Evolutionary conservation across 345 rosid species (phyloP), one percentile per base, ranked within the genome.

Genomic region (Barbarea vulgaris): DNA sequence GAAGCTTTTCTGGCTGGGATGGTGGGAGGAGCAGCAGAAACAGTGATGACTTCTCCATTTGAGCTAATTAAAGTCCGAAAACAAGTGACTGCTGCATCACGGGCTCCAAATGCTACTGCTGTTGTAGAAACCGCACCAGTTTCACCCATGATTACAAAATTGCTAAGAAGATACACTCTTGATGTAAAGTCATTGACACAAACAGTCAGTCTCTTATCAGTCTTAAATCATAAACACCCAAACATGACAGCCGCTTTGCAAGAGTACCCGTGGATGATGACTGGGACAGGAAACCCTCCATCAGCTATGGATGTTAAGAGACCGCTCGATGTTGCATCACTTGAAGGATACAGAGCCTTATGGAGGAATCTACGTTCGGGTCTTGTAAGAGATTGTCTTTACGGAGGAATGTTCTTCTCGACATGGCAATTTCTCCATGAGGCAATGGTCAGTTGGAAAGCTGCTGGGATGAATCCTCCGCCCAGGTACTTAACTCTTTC

Each of bases 181-280:
- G 91, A 95, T 67, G 80, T 74, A 77, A 87, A 79, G 82, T 77
- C 90, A 67, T 79, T 92, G 86, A 86, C 75, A 37, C 83, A 86
- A 57, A 79, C 87, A 51, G 81, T 85, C 69, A 82, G 85, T 79
- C 89, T 92, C 76, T 80, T 95, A 74, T 90, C 99, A 54, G 83
- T 86, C 63, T 77, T 92, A 67, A 83, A 83, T n/a, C 71, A 85
- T 64, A 90, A 88, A 57, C 89, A 88, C 70, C 87, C 89, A 18
- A 84, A 87, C 82, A 75, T 95, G 83, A 74, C 56, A 36, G 83
- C 83, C 33, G 86, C 97, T 27, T 82, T 95, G 77, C 88, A 82
- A 87, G 86, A 85, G 61, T 86, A 85, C 70, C 98, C 97, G 3
- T 92, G 96, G 99, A 95, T 92, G 97, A 90, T 95, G 87, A 87